Evolutionary conservation across 2,329 filamentous ascomycete genomes (phyloP).

Genomic region (Aspergillus hortae): DNA sequence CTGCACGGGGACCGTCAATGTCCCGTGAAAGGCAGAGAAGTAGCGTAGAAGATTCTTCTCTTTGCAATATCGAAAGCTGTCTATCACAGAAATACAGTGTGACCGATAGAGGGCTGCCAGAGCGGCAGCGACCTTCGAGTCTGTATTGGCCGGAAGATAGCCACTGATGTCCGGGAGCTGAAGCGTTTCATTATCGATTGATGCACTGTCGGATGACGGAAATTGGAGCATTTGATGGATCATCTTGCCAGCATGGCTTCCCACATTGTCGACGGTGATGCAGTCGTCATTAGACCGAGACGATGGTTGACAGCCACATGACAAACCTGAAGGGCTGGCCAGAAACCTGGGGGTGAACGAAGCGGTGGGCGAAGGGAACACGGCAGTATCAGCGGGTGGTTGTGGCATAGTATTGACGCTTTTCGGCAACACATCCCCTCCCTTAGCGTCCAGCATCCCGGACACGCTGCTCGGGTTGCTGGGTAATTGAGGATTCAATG

Average conservation of each 20-base stretch:
- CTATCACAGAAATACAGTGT: constrained; percentile 91
- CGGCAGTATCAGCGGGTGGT: constrained; percentile 34
- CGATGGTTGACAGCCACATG: constrained; percentile 30
- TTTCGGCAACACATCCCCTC: constrained; percentile 26
- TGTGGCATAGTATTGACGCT: constrained; percentile 29
- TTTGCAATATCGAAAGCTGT: constrained; percentile 93
- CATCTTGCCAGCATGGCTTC: constrained; percentile 35
- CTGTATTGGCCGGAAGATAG: constrained; percentile 77
- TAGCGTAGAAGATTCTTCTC: constrained; percentile 95
- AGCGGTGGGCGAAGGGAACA: constrained; percentile 38
- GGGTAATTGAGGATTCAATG: constrained; percentile 23
- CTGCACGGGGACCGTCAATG: constrained; percentile 92
- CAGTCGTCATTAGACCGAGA: constrained; percentile 25
- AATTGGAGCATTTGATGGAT: constrained; percentile 41
- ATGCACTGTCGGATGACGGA: constrained; percentile 27
- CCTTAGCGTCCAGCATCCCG: constrained; percentile 19
- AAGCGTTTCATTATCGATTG: constrained; percentile 66
- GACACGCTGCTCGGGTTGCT: constrained; percentile 17
- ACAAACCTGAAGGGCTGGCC: constrained; percentile 14
- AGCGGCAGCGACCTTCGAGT: constrained; percentile 80
- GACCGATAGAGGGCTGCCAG: constrained; percentile 85
- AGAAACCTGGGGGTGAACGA: constrained; percentile 34
- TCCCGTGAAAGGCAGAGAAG: constrained; percentile 92
- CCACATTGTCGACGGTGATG: constrained; percentile 36
- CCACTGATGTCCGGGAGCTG: constrained; percentile 79